Evolutionary conservation across 345 rosid species (phyloP).

Genomic region (Raphanus raphanistrum): DNA sequence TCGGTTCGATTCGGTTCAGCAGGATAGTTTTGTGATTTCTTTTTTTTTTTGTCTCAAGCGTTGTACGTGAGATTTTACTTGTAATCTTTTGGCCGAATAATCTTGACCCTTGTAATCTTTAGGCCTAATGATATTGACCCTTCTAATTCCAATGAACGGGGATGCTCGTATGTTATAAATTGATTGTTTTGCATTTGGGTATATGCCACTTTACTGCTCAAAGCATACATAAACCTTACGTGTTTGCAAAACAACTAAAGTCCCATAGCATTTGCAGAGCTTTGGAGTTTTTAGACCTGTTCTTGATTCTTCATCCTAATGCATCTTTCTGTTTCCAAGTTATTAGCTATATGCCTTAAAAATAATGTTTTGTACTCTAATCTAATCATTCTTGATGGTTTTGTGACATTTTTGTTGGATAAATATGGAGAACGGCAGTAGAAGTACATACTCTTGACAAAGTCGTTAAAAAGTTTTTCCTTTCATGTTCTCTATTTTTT

Average conservation of each 20-base stretch:
- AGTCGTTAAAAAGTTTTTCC: too few species aligned
- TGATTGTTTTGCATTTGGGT: not conserved
- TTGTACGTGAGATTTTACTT: not conserved
- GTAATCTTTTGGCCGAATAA: too few species aligned
- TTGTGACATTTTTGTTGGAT: not conserved
- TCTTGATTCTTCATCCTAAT: not conserved
- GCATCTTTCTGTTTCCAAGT: not conserved
- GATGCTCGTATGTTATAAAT: not conserved
- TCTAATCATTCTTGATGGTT: not conserved
- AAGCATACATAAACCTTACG: not conserved
- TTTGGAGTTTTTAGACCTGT: not conserved
- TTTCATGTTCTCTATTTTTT: too few species aligned
- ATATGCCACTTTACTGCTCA: not conserved
- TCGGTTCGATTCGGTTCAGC: not conserved
- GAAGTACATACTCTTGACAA: too few species aligned
- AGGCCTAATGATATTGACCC: not conserved
- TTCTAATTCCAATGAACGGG: not conserved
- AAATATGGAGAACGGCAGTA: too few species aligned
- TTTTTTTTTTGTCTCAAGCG: not conserved
- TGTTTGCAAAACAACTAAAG: not conserved
- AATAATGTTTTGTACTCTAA: not conserved
- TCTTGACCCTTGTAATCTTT: too few species aligned
- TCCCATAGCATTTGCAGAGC: not conserved
- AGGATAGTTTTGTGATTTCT: not conserved
- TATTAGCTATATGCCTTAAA: not conserved